Percentiles rank a stretch among this genome's conserved stretches.
Evolutionary conservation across 2,329 filamentous ascomycete genomes (phyloP).

Genomic region (Lachnum nothofagi): DNA sequence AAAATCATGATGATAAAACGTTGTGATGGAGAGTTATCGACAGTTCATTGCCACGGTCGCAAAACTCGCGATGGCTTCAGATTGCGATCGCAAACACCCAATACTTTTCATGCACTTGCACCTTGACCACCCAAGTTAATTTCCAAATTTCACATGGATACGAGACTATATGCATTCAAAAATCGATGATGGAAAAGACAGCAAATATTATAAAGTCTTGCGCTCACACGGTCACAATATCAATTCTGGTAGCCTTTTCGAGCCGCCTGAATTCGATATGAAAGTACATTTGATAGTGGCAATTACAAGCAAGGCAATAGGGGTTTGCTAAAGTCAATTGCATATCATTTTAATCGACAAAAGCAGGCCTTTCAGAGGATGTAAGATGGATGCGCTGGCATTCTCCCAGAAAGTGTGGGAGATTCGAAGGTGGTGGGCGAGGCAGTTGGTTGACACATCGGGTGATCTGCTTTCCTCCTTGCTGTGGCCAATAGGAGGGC

Average conservation of each 20-base stretch:
- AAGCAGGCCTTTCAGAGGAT: constrained; percentile 4
- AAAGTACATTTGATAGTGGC: constrained; percentile 10
- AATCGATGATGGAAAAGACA: background rate
- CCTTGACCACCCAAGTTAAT: background rate
- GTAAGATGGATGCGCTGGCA: constrained; percentile 16
- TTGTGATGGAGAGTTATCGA: constrained; percentile 11
- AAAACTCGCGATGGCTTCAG: constrained; percentile 26
- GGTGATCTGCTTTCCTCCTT: constrained; percentile 6
- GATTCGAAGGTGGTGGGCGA: constrained; percentile 5
- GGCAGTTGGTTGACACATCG: constrained; percentile 3
- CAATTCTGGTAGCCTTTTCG: background rate
- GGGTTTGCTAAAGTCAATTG: constrained; percentile 9
- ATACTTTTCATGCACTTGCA: constrained; percentile 7
- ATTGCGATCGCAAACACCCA: constrained; percentile 3
- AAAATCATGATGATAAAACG: constrained; percentile 8
- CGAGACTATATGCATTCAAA: background rate
- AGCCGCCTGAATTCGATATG: constrained; percentile 11
- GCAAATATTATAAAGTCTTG: background rate
- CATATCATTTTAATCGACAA: constrained; percentile 1
- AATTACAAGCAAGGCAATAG: constrained; percentile 15
- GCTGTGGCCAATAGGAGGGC: constrained; percentile 8
- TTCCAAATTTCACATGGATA: background rate
- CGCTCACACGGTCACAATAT: background rate
- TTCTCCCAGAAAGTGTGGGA: constrained; percentile 9
- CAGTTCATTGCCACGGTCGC: constrained; percentile 7